These are phyloP conservation scores for Ganoderma sinense DNA, from an alignment of 1,284 basidiomycete species.

Conservation along the genomic window DNA sequence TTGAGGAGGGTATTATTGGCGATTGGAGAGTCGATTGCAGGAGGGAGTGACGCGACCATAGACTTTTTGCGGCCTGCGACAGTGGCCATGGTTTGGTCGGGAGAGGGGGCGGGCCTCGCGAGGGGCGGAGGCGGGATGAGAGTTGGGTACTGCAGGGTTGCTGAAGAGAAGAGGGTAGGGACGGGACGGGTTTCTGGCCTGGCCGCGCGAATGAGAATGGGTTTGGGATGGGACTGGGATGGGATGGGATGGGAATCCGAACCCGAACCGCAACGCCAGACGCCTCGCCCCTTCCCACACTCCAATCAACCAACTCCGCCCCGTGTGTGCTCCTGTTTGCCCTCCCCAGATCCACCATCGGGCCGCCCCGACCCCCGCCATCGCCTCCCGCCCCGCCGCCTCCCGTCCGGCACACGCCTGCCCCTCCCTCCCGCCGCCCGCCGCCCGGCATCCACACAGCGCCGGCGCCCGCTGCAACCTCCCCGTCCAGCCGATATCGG, in stretches of 20 bases:
- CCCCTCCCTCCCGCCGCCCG: not conserved
- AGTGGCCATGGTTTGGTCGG: conserved; percentile 58
- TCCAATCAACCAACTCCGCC: conserved; percentile 34
- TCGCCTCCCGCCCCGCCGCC: conserved; percentile 7
- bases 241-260: not conserved
- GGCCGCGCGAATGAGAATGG: conserved; percentile 8
- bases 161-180: conserved; percentile 29
- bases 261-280: conserved; percentile 10
- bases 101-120: conserved; percentile 10
- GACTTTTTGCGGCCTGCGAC: conserved; percentile 85
- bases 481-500: not conserved
- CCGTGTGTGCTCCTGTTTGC: conserved; percentile 29
- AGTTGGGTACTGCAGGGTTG: conserved; percentile 20
- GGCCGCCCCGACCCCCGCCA: conserved; percentile 17
- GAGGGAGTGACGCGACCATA: conserved; percentile 68
- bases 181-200: conserved; percentile 28
- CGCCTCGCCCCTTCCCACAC: conserved; percentile 23
- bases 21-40: conserved; percentile 76
- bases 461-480: not conserved
- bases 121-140: conserved; percentile 18
- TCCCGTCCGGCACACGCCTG: not conserved
- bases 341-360: conserved; percentile 21
- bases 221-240: not conserved
- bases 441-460: not conserved
- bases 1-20: conserved; percentile 86